Base-by-base conservation (phyloP, 2,329 filamentous ascomycete genomes). In the Fusarium fracticaudum region DNA sequence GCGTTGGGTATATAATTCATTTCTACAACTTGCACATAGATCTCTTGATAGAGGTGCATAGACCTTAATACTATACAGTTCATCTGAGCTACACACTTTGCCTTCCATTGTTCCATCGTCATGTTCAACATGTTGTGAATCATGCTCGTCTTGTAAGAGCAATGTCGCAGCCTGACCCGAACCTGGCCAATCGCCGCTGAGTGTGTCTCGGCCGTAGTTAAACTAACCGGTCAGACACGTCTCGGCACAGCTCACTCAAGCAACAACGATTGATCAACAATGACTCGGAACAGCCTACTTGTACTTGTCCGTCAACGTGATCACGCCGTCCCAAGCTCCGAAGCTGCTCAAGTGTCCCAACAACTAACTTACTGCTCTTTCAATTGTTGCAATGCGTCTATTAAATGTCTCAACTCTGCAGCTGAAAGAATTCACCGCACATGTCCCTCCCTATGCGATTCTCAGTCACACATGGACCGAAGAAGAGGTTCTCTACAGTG, bases 1-100 rank as follows among this genome's bases (percentile, higher is more conserved):
- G 54, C 68, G 48, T 54, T 67, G 60, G 70, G 71, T 73, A 73
- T 73, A 73, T 73, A 73, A 73, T 73, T 73, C 70, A 47, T 55
- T 73, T 73, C 71, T 51, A 67, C 35, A 43, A 45, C 48, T 67
- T 71, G 71, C 71, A 73, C 71, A 59, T 73, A 73, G 40, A 62
- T 62, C 65, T 73, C 51, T 45, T 24, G 50, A 66, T 55, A 61
- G 60, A 71, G 64, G 65, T 72, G 70, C 70, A 72, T 73, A 72
- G 31, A 72, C 57, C 41, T 73, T 72, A 72, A 72, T 72, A 73
- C 22, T 44, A 65, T 37, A 64, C 63, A 55, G 66, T 61, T 60
- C 70, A 60, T 54, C 54, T 47, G 64, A 26, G 44, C 64, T 67
- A 53, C 14, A 48, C 31, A 20, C 14, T 26, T 22, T 41, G 29